A percentile compares a stretch with the other conserved stretches of the same genome.
These are phyloP conservation scores for Monosporozyma solicola DNA, from an alignment of 805 yeast species.

Conservation along the genomic window DNA sequence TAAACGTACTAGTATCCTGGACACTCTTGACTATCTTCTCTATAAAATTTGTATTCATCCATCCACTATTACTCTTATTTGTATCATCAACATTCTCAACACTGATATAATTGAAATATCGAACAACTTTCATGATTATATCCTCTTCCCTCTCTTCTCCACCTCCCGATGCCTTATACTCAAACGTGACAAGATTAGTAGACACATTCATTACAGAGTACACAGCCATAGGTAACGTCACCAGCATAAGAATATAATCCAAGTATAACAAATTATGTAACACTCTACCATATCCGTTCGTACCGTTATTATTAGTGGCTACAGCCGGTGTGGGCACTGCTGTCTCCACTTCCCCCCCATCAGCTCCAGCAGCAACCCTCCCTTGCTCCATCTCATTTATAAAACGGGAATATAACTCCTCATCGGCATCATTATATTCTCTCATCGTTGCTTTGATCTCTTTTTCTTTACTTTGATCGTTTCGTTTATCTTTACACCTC, in stretches of 20 bases:
- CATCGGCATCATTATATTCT: neutral
- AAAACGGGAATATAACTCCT: neutral
- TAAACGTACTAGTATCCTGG: constrained; percentile 22
- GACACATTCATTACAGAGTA: constrained; percentile 25
- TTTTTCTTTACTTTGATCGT: neutral
- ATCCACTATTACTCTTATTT: no score
- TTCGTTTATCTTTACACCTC: no score
- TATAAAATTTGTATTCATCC: no score
- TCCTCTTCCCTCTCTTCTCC: constrained; percentile 12
- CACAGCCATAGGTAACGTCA: constrained; percentile 27
- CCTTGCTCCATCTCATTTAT: neutral
- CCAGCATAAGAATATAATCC: constrained; percentile 22
- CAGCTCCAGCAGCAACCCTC: neutral
- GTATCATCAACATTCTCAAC: constrained; percentile 6
- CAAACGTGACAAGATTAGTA: constrained; percentile 23
- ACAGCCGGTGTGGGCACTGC: neutral
- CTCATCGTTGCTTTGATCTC: neutral
- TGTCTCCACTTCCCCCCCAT: neutral
- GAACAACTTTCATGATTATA: constrained; percentile 18
- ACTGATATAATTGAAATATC: constrained; percentile 16
- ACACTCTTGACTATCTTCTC: neutral
- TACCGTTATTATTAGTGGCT: no score
- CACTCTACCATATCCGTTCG: constrained; percentile 6
- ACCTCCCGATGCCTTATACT: constrained; percentile 1
- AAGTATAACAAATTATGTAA: constrained; percentile 20